phyloP scores from a whole-genome alignment of 139 green algal genomes.

The Gonium pectorale region DNA sequence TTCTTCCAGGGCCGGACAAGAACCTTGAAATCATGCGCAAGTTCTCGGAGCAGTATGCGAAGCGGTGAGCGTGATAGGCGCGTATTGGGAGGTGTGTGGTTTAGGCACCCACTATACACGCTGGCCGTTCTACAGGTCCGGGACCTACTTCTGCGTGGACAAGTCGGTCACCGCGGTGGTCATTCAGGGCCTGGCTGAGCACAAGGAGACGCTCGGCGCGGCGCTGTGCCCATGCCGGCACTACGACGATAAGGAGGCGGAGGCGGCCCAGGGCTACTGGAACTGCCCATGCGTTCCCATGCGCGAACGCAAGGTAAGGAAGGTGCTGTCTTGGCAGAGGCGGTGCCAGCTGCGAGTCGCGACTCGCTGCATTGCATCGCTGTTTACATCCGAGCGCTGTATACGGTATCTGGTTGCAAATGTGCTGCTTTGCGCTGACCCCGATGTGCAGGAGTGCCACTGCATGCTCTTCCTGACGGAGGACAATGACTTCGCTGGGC shows the following conservation, averaged over 20 bases:
- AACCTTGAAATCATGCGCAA: conserved; percentile 96
- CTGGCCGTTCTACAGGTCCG: conserved; percentile 81
- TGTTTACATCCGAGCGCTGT: too few species aligned
- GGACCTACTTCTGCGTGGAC: conserved; percentile 98
- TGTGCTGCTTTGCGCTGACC: too few species aligned
- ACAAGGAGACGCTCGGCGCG: conserved; percentile 96
- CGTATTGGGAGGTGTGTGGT: too few species aligned
- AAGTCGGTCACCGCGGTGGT: conserved; percentile 98
- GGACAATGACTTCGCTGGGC: conserved; percentile 95
- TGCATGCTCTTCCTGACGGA: conserved; percentile 99
- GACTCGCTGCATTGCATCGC: too few species aligned
- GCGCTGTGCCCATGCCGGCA: conserved; percentile 97
- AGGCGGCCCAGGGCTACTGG: conserved; percentile 97
- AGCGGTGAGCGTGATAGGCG: conserved; percentile 75
- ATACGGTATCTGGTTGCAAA: too few species aligned
- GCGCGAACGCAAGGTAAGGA: conserved; percentile 91
- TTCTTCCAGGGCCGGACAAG: too few species aligned
- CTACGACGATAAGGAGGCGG: conserved; percentile 98
- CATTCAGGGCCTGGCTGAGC: conserved; percentile 97
- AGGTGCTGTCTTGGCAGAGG: too few species aligned
- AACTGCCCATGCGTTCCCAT: conserved; percentile 99
- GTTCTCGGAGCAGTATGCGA: conserved; percentile 99
- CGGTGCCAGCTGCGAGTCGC: too few species aligned
- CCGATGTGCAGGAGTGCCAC: conserved; percentile 97
- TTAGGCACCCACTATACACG: not conserved